A percentile compares a stretch with the other conserved stretches of the same genome.
Evolutionary conservation across 2,329 filamentous ascomycete genomes (phyloP).

Genomic region (Dothideomycetes sp.): DNA sequence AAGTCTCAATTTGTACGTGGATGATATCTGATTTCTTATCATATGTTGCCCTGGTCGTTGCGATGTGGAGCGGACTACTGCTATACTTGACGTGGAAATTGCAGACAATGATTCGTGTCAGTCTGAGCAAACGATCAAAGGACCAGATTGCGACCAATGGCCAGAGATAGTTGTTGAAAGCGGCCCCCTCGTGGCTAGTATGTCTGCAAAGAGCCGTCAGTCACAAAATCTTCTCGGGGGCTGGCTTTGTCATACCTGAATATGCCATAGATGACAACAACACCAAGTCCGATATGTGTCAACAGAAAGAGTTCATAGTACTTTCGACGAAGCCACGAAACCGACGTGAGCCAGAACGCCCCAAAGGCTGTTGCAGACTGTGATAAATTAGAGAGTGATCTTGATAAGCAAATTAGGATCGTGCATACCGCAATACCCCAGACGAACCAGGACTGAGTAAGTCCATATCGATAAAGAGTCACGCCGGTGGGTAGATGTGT

Average conservation of each 20-base stretch:
- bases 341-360: conserved; percentile 34
- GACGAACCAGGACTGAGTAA: conserved; percentile 3
- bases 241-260: neutral
- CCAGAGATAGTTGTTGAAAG: conserved; percentile 37
- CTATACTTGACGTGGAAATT: conserved; percentile 24
- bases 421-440: conserved; percentile 2
- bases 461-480: neutral
- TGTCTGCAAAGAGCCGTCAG: neutral
- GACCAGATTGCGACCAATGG: conserved; percentile 39
- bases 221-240: neutral
- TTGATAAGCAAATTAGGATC: neutral
- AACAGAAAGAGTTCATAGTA: conserved; percentile 43
- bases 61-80: conserved; percentile 12
- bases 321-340: conserved; percentile 40
- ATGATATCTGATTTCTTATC: conserved; percentile 35
- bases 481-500: neutral
- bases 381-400: neutral
- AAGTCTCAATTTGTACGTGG: conserved; percentile 32
- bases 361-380: conserved; percentile 32
- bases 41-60: conserved; percentile 29
- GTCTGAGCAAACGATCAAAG: conserved; percentile 36
- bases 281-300: conserved; percentile 41
- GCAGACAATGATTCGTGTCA: conserved; percentile 33
- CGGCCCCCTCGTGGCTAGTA: neutral
- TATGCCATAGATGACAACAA: conserved; percentile 20